phyloP scores from a whole-genome alignment of 1,284 basidiomycete genomes.

The Cryptococcus depauperatus region DNA sequence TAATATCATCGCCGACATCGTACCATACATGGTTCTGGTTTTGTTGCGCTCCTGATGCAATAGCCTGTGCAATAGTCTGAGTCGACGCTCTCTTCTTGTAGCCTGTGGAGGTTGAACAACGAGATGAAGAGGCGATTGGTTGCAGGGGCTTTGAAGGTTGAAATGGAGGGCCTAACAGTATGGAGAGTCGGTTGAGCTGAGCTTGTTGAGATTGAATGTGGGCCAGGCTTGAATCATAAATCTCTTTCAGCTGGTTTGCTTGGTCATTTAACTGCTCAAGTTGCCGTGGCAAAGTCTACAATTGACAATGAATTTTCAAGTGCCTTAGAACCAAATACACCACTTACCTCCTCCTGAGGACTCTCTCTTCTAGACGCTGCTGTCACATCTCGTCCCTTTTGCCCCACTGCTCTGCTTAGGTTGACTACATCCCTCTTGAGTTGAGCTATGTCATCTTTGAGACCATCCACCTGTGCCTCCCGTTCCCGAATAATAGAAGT shows the following conservation, averaged over 20 bases:
- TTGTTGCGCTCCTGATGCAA: conserved; percentile 7
- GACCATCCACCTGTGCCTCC: conserved; percentile 38
- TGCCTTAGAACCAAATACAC: conserved; percentile 6
- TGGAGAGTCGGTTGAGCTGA: conserved; percentile 21
- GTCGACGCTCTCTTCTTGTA: background rate
- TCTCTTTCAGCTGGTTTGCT: conserved; percentile 30
- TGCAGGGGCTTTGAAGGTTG: conserved; percentile 29
- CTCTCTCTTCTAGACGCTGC: conserved; percentile 24
- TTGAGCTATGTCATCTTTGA: conserved; percentile 30
- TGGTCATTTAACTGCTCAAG: conserved; percentile 29
- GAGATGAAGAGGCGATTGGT: conserved; percentile 26
- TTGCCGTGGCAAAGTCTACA: conserved; percentile 30
- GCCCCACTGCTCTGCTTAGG: conserved; percentile 32
- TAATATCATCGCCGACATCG: conserved; percentile 33
- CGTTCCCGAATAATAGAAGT: conserved; percentile 31
- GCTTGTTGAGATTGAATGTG: conserved; percentile 26
- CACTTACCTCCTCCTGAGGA: conserved; percentile 25
- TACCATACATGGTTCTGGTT: conserved; percentile 17
- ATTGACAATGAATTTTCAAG: background rate
- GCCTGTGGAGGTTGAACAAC: background rate
- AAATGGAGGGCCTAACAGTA: conserved; percentile 34
- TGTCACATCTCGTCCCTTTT: conserved; percentile 28
- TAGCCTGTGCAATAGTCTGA: conserved; percentile 13
- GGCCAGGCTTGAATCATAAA: conserved; percentile 31
- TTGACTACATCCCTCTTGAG: conserved; percentile 22